Conservation (phyloP, 352 stramenopile species). For the Phytophthora syringae region DNA sequence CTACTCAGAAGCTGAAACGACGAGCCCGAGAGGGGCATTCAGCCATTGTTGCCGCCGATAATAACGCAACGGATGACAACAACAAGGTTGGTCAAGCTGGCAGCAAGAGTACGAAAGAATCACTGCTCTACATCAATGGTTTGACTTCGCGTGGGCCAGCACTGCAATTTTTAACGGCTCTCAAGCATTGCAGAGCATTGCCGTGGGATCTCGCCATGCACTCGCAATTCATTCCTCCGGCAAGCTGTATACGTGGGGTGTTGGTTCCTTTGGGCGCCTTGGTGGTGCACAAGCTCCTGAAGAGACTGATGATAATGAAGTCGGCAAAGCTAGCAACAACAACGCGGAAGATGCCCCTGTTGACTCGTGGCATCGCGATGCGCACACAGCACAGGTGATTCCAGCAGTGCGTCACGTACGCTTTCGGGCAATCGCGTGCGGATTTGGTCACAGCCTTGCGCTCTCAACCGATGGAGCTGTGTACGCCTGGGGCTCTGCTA, state of each 20-base stretch:
- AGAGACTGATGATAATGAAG: not conserved
- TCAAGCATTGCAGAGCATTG: constrained; percentile 62
- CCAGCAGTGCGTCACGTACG: constrained; percentile 45
- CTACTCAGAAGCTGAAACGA: constrained; percentile 66
- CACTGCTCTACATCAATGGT: constrained; percentile 50
- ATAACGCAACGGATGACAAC: constrained; percentile 6
- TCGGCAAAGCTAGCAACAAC: constrained; percentile 7
- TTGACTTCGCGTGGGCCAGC: constrained; percentile 58
- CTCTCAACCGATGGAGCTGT: constrained; percentile 68
- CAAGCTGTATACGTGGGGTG: constrained; percentile 74
- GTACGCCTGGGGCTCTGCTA: constrained; percentile 78
- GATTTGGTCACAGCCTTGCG: constrained; percentile 75
- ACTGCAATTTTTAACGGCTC: constrained; percentile 53
- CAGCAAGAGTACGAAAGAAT: constrained; percentile 1
- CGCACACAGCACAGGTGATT: constrained; percentile 52
- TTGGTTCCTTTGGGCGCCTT: constrained; percentile 71
- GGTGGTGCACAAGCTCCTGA: constrained; percentile 37
- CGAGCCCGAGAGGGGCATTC: constrained; percentile 57
- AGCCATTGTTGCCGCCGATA: constrained; percentile 1
- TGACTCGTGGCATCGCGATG: constrained; percentile 61
- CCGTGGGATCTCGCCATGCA: constrained; percentile 72
- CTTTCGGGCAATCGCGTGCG: constrained; percentile 66
- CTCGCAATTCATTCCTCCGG: constrained; percentile 70
- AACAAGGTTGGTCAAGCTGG: not conserved
- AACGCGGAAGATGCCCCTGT: constrained; percentile 13